Base-by-base conservation (phyloP, 345 rosid genomes). In the Cardamine occulta region DNA sequence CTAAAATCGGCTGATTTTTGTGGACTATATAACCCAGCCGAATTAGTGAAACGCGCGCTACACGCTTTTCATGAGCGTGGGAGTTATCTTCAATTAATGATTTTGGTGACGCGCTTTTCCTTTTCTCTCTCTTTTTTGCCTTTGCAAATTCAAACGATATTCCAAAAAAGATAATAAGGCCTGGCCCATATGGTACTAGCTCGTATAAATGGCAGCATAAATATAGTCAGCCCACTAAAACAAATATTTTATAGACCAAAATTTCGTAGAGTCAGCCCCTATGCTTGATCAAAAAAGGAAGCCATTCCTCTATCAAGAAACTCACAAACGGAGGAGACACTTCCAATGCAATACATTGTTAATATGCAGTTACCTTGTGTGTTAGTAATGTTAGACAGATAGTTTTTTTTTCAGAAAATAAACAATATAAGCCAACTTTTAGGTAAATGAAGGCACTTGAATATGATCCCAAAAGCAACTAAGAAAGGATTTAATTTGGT, bases 221-320 rank as follows among this genome's bases (percentile, higher is more conserved):
- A 39, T 3, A 39, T 11, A 39, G 4, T 39, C 19, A 11, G 44
- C 44, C 44, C 44, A 39, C 14, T 11, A 11, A 39, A 39, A 14
- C 5, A 39, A 39, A 39, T 3, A 39, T 39, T 39, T 39, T 37
- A 10, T 39, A 39, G 42, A 39, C 44, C 14, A 39, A 11, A 39
- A 10, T 39, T 39, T 39, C 44, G 3, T 10, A 39, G 40, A 37
- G 44, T 39, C 14, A 34, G 44, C 44, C 44, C 45, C 3, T 28
- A 28, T 4, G 29, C 5, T 3, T 28, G 29, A 28, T 2, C 29
- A 28, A 28, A 28, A 28, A 28, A 28, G 5, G 47, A 85, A 71
- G 70, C 68, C 23, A 70, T 75, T 2, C 80, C 78, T 66, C 89
- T 95, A 1, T 79, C 91, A 70, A 85, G 92, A 70, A 73, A 58